Evolutionary conservation across 768 basidiomycete species (phyloP).

Genomic region (Dacryopinax primogenitus): DNA sequence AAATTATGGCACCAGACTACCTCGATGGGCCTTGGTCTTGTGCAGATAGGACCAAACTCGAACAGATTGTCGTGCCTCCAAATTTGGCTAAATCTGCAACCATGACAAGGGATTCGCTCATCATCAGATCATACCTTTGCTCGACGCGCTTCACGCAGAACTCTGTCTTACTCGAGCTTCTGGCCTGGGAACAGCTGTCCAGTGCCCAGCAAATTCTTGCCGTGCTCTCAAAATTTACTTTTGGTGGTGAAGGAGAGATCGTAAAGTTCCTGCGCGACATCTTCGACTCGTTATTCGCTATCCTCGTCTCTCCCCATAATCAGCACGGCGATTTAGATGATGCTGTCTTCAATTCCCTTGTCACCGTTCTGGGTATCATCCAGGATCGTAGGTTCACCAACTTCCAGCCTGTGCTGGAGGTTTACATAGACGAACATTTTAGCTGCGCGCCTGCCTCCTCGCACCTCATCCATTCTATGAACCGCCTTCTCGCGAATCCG

Average conservation of each 20-base stretch:
- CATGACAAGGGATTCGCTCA: constrained; percentile 61
- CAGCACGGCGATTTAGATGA: constrained; percentile 67
- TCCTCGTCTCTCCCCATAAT: constrained; percentile 64
- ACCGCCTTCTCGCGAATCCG: constrained; percentile 61
- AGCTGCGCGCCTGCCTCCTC: constrained; percentile 64
- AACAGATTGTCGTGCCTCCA: constrained; percentile 43
- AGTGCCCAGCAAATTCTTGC: constrained; percentile 30
- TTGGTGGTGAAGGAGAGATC: constrained; percentile 88
- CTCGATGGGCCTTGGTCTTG: constrained; percentile 53
- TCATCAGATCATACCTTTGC: constrained; percentile 77
- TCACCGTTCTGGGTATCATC: constrained; percentile 82
- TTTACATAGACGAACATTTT: constrained; percentile 87
- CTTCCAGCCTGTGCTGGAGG: constrained; percentile 84
- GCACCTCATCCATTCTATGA: constrained; percentile 80
- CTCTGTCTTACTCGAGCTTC: constrained; percentile 59
- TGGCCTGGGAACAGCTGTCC: constrained; percentile 64
- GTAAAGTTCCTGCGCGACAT: constrained; percentile 84
- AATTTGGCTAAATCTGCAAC: constrained; percentile 54
- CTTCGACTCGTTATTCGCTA: constrained; percentile 85
- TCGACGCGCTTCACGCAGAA: constrained; percentile 91
- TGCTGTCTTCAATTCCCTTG: constrained; percentile 78
- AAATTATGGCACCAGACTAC: constrained; percentile 57
- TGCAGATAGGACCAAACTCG: constrained; percentile 42
- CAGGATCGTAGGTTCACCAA: constrained; percentile 91
- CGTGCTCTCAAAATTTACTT: constrained; percentile 72